phyloP scores from a whole-genome alignment of 1,139 yeast genomes.

The Geotrichum carabidarum region DNA sequence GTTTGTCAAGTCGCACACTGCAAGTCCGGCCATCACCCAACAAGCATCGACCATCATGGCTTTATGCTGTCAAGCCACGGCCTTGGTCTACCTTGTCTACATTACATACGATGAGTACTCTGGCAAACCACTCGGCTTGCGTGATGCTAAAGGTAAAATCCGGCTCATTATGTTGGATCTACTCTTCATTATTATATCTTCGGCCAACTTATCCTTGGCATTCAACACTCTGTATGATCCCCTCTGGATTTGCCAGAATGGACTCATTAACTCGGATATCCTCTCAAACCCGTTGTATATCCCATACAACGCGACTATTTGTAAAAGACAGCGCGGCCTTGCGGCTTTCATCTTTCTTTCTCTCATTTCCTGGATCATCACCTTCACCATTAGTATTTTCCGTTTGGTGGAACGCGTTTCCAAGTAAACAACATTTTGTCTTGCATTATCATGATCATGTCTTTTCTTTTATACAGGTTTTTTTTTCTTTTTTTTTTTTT shows the following conservation, averaged over 20 bases:
- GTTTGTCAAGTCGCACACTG: slow-evolving; percentile 28
- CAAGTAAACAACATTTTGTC: background rate
- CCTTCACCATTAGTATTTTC: slow-evolving; percentile 76
- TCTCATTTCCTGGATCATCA: slow-evolving; percentile 74
- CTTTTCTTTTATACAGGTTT: background rate
- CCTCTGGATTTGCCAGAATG: slow-evolving; percentile 66
- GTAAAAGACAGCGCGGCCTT: slow-evolving; percentile 74
- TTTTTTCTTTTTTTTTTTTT: slow-evolving; percentile 3
- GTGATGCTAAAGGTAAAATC: slow-evolving; percentile 79
- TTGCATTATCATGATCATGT: background rate
- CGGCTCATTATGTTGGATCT: slow-evolving; percentile 72
- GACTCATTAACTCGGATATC: background rate
- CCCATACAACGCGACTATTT: slow-evolving; percentile 43
- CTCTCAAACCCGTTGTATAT: slow-evolving; percentile 22
- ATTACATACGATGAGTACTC: slow-evolving; percentile 87
- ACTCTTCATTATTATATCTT: slow-evolving; percentile 83
- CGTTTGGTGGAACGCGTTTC: slow-evolving; percentile 73
- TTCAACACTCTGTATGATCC: slow-evolving; percentile 77
- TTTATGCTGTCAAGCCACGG: slow-evolving; percentile 72
- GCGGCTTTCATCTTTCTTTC: slow-evolving; percentile 74
- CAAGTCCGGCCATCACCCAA: slow-evolving; percentile 52
- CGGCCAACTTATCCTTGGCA: slow-evolving; percentile 81
- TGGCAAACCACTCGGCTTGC: slow-evolving; percentile 84
- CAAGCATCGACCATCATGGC: slow-evolving; percentile 94
- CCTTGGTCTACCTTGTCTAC: slow-evolving; percentile 69